Percentiles rank a stretch among this genome's conserved stretches.
Conservation (phyloP, 768 basidiomycete species). For the Symmetrospora coprosmae region DNA sequence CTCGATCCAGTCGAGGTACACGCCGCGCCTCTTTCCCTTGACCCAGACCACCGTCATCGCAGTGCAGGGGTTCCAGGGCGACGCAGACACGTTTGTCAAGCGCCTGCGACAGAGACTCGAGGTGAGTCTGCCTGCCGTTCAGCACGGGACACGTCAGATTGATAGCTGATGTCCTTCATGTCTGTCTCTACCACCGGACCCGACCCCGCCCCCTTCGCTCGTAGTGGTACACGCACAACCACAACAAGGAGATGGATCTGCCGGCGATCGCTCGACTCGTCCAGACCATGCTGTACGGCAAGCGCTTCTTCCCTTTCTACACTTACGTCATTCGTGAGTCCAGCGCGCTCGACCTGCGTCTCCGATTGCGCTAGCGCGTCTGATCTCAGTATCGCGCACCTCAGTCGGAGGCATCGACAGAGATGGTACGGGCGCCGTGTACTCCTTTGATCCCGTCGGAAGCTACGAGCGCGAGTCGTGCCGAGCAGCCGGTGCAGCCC, state of each 20-base stretch:
- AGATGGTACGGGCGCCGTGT: slow-evolving; percentile 71
- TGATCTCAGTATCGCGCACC: background rate
- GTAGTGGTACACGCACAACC: slow-evolving; percentile 95
- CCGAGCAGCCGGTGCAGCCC: slow-evolving; percentile 91
- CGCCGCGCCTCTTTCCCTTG: slow-evolving; percentile 87
- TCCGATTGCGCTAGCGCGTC: background rate
- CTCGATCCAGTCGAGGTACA: slow-evolving; percentile 92
- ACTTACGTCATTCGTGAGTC: slow-evolving; percentile 53
- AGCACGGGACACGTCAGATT: too few species aligned
- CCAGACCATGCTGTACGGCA: slow-evolving; percentile 92
- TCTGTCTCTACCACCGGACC: too few species aligned
- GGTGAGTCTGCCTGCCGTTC: slow-evolving; percentile 44
- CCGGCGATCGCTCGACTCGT: slow-evolving; percentile 93
- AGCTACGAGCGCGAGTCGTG: slow-evolving; percentile 95
- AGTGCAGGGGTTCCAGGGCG: slow-evolving; percentile 92
- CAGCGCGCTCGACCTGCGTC: background rate
- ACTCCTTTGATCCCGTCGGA: slow-evolving; percentile 99
- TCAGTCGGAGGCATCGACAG: slow-evolving; percentile 33
- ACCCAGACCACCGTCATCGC: slow-evolving; percentile 50
- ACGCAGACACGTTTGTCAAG: slow-evolving; percentile 96
- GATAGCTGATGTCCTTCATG: background rate
- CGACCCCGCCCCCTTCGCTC: too few species aligned
- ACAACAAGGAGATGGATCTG: slow-evolving; percentile 93
- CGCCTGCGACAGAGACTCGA: slow-evolving; percentile 86
- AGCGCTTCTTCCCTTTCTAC: slow-evolving; percentile 96